Base-by-base conservation (phyloP, 345 rosid species). In the Eucalyptus dawsonii region DNA sequence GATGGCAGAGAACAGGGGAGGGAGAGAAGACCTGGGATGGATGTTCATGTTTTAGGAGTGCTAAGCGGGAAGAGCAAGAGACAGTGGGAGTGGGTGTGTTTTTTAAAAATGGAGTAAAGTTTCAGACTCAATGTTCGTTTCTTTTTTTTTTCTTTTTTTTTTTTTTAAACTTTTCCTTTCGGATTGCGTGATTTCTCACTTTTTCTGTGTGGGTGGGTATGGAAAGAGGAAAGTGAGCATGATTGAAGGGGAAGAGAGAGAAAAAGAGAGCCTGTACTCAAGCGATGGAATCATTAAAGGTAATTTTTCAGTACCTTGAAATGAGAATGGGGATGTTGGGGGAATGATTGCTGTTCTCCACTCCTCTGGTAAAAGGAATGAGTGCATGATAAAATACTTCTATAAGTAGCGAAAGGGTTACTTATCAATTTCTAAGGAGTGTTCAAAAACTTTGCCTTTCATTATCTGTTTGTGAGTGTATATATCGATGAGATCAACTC, bases 261-360 rank as follows among this genome's bases (percentile, higher is more conserved):
- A 37, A 37, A 85, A 86, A 34, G 86, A 50, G 88, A 86, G 90
- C 76, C 87, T 56, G 86, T 86, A 67, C 72, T 45, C 29, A 44
- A 60, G 29, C 90, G 87, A 72, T 51, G 67, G 56, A 47, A 88
- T 92, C 91, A 92, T 90, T 93, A 94, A 95, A 93, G 95, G 88
- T 19, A 3, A n/a, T 50, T 76, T 40, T 42, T 29, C 25, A 86
- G 72, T 27, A 80, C 87, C 90, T 86, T 89, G 91, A 89, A 72
- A 89, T 69, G 88, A 54, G 92, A 86, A 50, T 14, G 17, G 40
- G 34, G 50, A 87, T 56, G 86, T 93, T 94, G 95, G 49, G 90
- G 67, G 89, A 91, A 97, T 97, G 92, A 97, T 97, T 95, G 98
- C 86, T 95, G 97, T 94, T 93, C 93, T 94, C 96, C 96, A 93